These are phyloP conservation scores for Mortierella sp. DNA, from an alignment of 371 early-diverging fungal species.

Conservation along the genomic window DNA sequence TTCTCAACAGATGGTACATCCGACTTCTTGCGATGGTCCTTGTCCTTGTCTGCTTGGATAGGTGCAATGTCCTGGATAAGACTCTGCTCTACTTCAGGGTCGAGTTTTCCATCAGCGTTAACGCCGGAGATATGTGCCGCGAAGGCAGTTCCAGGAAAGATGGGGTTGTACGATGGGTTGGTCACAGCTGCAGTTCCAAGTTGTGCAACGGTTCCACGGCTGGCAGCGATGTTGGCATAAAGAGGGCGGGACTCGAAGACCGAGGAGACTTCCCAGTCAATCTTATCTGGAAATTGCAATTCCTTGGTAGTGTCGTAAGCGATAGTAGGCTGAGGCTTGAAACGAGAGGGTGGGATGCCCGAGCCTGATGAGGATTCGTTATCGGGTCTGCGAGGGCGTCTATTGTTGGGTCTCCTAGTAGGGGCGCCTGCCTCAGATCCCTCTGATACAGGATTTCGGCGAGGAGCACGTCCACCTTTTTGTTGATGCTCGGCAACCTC, in stretches of 20 bases:
- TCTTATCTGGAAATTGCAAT: constrained; percentile 35
- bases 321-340: constrained; percentile 28
- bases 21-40: constrained; percentile 45
- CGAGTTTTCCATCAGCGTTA: constrained; percentile 32
- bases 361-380: not conserved
- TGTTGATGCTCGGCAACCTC: constrained; percentile 27
- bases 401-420: constrained; percentile 5
- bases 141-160: constrained; percentile 24
- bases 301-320: constrained; percentile 39
- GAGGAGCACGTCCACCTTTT: not conserved
- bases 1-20: constrained; percentile 29
- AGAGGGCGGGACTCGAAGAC: constrained; percentile 38
- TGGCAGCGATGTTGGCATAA: constrained; percentile 41
- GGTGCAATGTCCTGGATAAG: constrained; percentile 35
- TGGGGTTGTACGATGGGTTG: constrained; percentile 7
- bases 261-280: constrained; percentile 49
- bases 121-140: constrained; percentile 35
- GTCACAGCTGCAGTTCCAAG: constrained; percentile 33
- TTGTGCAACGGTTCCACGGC: constrained; percentile 20
- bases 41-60: constrained; percentile 14
- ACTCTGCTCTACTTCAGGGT: constrained; percentile 38
- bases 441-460: not conserved
- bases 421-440: not conserved
- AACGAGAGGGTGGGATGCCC: constrained; percentile 17
- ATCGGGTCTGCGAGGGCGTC: constrained; percentile 7